Percentiles rank a stretch among this genome's conserved stretches.
phyloP scores from a whole-genome alignment of 2,329 filamentous ascomycete genomes.

The Talaromyces amestolkiae region DNA sequence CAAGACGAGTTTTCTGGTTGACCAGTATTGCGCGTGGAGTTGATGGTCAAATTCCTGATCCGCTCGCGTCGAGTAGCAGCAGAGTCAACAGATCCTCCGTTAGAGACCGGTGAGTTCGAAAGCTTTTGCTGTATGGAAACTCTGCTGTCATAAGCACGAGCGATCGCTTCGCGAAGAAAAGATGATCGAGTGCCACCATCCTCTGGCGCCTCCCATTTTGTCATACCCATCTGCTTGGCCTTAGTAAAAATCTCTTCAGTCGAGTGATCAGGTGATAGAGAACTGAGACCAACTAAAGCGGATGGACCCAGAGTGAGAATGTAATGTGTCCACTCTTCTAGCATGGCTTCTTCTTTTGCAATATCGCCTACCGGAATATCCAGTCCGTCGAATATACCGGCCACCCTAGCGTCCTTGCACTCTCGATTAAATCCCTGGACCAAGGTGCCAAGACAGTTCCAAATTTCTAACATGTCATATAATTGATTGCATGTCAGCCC shows the following conservation, averaged over 20 bases:
- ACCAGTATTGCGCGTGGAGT: background rate
- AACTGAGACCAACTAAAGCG: constrained; percentile 54
- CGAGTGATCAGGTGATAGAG: constrained; percentile 38
- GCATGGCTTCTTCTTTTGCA: constrained; percentile 49
- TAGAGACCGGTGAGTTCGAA: constrained; percentile 7
- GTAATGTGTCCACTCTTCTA: constrained; percentile 64
- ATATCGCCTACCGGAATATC: constrained; percentile 46
- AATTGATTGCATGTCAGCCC: constrained; percentile 57
- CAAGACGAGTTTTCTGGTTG: background rate
- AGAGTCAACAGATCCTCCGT: constrained; percentile 17
- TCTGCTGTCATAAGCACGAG: constrained; percentile 56
- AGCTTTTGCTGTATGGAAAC: constrained; percentile 18
- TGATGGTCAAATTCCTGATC: background rate
- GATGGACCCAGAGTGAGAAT: constrained; percentile 59
- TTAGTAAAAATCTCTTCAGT: constrained; percentile 50
- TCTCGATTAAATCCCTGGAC: constrained; percentile 56
- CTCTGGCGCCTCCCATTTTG: constrained; percentile 53
- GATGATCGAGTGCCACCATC: constrained; percentile 49
- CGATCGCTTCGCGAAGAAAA: constrained; percentile 61
- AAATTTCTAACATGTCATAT: constrained; percentile 64
- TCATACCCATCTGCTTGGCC: constrained; percentile 56
- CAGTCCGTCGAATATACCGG: constrained; percentile 57
- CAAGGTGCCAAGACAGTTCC: constrained; percentile 59
- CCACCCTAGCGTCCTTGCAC: constrained; percentile 53
- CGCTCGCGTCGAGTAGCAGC: background rate